Evolutionary conservation across 192 early-diverging fungal genomes (phyloP).

Genomic region (Chytriomyces sp.): DNA sequence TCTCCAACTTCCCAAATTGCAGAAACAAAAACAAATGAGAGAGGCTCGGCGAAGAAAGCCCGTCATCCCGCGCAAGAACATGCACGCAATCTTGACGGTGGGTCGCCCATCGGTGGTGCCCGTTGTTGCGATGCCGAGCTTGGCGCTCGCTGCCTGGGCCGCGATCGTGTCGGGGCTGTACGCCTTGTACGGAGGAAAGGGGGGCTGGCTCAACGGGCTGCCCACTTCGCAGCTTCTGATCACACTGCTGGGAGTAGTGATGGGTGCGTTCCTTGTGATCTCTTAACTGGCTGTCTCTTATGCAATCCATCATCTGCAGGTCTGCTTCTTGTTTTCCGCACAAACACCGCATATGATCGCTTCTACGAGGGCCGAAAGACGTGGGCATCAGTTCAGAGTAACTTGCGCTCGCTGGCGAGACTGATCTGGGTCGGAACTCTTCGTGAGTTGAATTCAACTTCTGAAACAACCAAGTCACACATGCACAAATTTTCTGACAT

Average conservation of each 20-base stretch:
- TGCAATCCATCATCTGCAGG: neutral
- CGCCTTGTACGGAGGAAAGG: neutral
- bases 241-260: slow-evolving; percentile 49
- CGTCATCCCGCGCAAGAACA: neutral
- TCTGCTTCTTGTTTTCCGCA: slow-evolving; percentile 81
- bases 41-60: neutral
- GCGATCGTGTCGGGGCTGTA: neutral
- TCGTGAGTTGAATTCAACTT: neutral
- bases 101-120: neutral
- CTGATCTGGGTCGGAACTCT: slow-evolving; percentile 66
- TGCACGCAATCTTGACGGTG: slow-evolving; percentile 5
- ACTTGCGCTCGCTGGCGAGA: slow-evolving; percentile 79
- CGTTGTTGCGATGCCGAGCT: neutral
- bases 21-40: neutral
- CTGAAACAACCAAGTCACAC: neutral
- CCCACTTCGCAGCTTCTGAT: slow-evolving; percentile 45
- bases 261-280: slow-evolving; percentile 30
- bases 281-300: neutral
- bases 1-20: neutral
- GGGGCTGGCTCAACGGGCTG: slow-evolving; percentile 23
- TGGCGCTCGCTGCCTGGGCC: slow-evolving; percentile 9
- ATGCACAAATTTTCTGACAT: no score
- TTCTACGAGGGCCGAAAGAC: slow-evolving; percentile 85
- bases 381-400: slow-evolving; percentile 74
- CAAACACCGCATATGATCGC: slow-evolving; percentile 71